A percentile compares a stretch with the other conserved stretches of the same genome.
Evolutionary conservation across 2,329 filamentous ascomycete genomes (phyloP).

Genomic region (Nigrospora sphaerica): DNA sequence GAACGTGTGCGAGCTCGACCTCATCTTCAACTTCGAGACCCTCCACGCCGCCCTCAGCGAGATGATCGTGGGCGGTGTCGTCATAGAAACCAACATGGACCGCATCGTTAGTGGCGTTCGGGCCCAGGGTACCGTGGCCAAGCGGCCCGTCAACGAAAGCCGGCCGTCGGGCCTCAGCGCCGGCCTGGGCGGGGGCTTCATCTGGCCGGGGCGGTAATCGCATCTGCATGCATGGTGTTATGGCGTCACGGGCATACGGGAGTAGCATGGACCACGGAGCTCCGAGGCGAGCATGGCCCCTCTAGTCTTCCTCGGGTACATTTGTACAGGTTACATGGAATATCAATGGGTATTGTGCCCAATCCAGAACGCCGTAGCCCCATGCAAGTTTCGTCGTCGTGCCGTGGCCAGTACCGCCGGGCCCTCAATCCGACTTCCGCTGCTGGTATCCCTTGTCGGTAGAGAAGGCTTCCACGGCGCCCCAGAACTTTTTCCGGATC

Average conservation of each 20-base stretch:
- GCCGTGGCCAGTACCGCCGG: neutral
- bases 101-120: conserved; percentile 81
- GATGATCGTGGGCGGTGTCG: conserved; percentile 93
- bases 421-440: conserved; percentile 9
- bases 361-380: too few species aligned
- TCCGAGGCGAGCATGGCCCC: too few species aligned
- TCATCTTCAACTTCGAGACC: conserved; percentile 99
- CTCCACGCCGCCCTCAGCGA: conserved; percentile 84
- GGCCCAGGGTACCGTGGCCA: conserved; percentile 69
- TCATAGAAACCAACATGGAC: conserved; percentile 86
- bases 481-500: conserved; percentile 32
- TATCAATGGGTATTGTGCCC: too few species aligned
- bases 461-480: conserved; percentile 20
- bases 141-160: conserved; percentile 70
- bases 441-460: conserved; percentile 17
- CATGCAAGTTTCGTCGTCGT: neutral
- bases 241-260: conserved; percentile 2
- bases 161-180: conserved; percentile 36
- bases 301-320: too few species aligned
- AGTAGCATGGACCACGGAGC: too few species aligned
- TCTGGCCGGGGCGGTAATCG: conserved; percentile 35
- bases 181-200: conserved; percentile 49
- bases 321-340: too few species aligned
- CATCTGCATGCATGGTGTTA: conserved; percentile 1
- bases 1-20: conserved; percentile 95